These are phyloP conservation scores for Vitis rotundifolia DNA, from an alignment of 164 flowering plant genomes.

Conservation along the genomic window DNA sequence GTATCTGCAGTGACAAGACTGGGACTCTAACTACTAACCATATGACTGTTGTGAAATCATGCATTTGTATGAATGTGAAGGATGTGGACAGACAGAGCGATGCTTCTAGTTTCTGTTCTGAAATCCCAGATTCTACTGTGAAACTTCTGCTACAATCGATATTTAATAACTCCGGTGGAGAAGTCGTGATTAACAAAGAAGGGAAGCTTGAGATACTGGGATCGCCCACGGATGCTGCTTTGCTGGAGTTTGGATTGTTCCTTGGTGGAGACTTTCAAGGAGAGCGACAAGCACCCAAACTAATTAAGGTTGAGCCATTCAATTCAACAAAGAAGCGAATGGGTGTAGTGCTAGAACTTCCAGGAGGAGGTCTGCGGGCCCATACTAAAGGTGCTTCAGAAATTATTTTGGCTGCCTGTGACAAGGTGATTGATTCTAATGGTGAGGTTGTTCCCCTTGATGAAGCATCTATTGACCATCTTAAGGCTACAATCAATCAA, in stretches of 20 bases:
- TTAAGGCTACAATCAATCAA: constrained; percentile 51
- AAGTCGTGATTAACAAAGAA: constrained; percentile 54
- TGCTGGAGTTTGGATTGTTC: constrained; percentile 64
- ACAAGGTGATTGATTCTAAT: constrained; percentile 55
- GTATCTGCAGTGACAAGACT: constrained; percentile 81
- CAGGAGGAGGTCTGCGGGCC: constrained; percentile 63
- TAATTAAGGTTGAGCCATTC: constrained; percentile 79
- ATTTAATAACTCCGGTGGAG: constrained; percentile 75
- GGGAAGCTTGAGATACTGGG: constrained; percentile 65
- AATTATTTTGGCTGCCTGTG: constrained; percentile 69
- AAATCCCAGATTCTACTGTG: constrained; percentile 45
- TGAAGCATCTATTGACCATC: constrained; percentile 40
- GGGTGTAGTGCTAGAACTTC: constrained; percentile 71
- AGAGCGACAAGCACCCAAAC: constrained; percentile 41
- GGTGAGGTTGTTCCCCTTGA: constrained; percentile 67
- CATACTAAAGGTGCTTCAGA: constrained; percentile 83
- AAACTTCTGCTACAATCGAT: constrained; percentile 61
- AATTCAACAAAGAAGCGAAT: constrained; percentile 77
- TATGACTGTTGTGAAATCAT: constrained; percentile 82
- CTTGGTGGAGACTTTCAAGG: constrained; percentile 71
- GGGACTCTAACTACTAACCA: constrained; percentile 80
- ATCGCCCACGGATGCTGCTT: constrained; percentile 71
- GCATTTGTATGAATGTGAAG: constrained; percentile 56
- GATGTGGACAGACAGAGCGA: constrained; percentile 31
- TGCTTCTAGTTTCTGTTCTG: constrained; percentile 33